Percentiles rank a stretch among this genome's conserved stretches.
These are phyloP conservation scores for Spizellomyces sp. DNA, from an alignment of 192 early-diverging fungal species.

Conservation along the genomic window DNA sequence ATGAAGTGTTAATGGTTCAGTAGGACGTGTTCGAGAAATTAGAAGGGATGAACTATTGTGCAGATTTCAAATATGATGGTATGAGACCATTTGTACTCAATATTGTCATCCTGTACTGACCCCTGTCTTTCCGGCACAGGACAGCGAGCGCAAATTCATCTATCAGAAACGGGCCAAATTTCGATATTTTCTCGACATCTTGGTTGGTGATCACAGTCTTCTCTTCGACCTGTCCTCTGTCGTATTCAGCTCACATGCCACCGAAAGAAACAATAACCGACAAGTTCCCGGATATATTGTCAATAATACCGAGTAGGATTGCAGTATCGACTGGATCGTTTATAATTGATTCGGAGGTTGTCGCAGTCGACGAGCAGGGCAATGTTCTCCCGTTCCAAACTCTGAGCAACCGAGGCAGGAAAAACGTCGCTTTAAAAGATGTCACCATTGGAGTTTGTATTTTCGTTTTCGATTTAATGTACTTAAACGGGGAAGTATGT, in stretches of 20 bases:
- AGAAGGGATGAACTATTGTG: constrained; percentile 21
- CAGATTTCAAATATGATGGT: constrained; percentile 35
- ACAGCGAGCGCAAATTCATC: constrained; percentile 26
- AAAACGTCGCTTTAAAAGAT: constrained; percentile 12
- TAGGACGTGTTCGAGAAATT: constrained; percentile 29
- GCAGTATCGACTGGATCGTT: constrained; percentile 20
- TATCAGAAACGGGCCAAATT: constrained; percentile 3
- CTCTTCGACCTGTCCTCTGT: too few species aligned
- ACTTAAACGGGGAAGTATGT: constrained; percentile 20
- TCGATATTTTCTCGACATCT: constrained; percentile 22
- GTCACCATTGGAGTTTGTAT: constrained; percentile 14
- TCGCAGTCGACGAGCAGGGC: constrained; percentile 22
- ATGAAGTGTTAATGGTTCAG: background rate
- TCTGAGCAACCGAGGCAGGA: constrained; percentile 17
- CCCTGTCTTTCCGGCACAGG: background rate
- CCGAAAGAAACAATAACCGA: constrained; percentile 20
- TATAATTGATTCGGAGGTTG: constrained; percentile 26
- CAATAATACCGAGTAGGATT: constrained; percentile 3
- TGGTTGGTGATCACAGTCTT: background rate
- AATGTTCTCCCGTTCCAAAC: constrained; percentile 20
- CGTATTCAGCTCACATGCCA: too few species aligned
- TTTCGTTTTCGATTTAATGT: constrained; percentile 31
- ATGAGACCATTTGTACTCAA: background rate
- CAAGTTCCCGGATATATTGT: constrained; percentile 24
- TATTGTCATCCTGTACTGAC: background rate